These are phyloP conservation scores for Colletotrichum lini DNA, from an alignment of 2,329 filamentous ascomycete species.

Conservation along the genomic window DNA sequence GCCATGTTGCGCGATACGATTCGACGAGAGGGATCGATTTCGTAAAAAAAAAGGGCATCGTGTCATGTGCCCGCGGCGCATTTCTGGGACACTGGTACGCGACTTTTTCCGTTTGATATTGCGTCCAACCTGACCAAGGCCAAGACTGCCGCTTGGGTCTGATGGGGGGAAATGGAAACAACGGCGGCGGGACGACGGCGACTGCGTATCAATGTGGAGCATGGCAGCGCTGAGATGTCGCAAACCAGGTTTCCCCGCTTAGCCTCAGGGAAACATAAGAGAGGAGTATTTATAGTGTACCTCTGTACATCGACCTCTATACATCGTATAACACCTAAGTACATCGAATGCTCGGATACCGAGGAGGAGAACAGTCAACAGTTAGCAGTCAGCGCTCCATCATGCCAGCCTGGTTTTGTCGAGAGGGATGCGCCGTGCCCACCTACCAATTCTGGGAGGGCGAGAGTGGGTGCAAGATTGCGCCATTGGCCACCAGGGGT, in stretches of 20 bases:
- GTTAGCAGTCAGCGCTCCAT: not conserved
- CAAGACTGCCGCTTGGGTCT: constrained; percentile 1
- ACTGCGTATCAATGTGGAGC: constrained; percentile 2
- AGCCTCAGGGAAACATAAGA: not conserved
- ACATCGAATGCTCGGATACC: too few relatives aligned
- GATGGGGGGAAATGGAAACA: not conserved
- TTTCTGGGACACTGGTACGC: constrained; percentile 5
- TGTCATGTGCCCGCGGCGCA: constrained; percentile 33
- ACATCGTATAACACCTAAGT: too few relatives aligned
- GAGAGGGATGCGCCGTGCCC: constrained; percentile 25
- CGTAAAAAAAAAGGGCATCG: not conserved
- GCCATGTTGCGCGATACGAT: constrained; percentile 8
- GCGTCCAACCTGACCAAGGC: not conserved
- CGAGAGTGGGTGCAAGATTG: constrained; percentile 28
- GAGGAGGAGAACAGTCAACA: constrained; percentile 3
- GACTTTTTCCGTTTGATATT: constrained; percentile 21
- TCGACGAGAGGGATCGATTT: constrained; percentile 5
- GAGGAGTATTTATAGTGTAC: not conserved
- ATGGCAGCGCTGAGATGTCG: not conserved
- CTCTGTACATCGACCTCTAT: too few relatives aligned
- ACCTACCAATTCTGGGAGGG: constrained; percentile 34
- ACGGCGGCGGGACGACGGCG: not conserved
- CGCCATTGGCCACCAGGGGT: constrained; percentile 25
- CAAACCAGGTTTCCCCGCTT: constrained; percentile 4
- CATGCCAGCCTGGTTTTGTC: not conserved